Percentiles rank a stretch among this genome's conserved stretches.
Evolutionary conservation across 192 early-diverging fungal genomes (phyloP).

Genomic region (Powellomyces hirtus): DNA sequence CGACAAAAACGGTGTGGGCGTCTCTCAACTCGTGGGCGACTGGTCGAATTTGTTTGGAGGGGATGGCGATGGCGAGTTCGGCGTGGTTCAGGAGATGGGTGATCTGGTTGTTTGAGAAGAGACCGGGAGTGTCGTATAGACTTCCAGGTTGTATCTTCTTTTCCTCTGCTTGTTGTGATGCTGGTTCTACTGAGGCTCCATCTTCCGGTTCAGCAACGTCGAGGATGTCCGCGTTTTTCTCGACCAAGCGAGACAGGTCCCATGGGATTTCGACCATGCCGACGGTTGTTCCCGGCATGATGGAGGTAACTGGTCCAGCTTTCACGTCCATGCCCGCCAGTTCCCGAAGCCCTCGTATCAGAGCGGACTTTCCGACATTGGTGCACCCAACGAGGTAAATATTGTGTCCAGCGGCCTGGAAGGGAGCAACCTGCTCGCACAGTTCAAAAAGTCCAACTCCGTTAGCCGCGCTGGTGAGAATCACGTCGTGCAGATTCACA

Average conservation of each 20-base stretch:
- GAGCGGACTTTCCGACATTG: conserved; percentile 77
- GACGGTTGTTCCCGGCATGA: conserved; percentile 74
- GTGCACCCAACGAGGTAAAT: conserved; percentile 71
- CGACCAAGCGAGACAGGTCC: background rate
- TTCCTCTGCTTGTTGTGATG: background rate
- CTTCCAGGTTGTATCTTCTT: background rate
- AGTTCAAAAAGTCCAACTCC: conserved; percentile 13
- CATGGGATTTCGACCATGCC: conserved; percentile 55
- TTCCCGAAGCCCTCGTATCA: conserved; percentile 64
- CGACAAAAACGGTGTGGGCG: conserved; percentile 9
- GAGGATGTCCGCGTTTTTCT: background rate
- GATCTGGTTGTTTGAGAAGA: conserved; percentile 11
- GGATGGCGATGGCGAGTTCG: conserved; percentile 9
- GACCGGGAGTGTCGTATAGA: conserved; percentile 27
- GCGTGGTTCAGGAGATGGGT: conserved; percentile 11
- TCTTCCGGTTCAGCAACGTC: background rate
- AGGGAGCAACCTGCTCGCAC: conserved; percentile 29
- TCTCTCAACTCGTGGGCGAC: background rate
- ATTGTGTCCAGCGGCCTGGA: conserved; percentile 45
- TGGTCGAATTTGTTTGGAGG: background rate
- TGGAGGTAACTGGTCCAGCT: conserved; percentile 54
- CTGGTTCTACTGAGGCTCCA: background rate
- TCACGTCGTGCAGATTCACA: background rate
- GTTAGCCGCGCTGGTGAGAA: conserved; percentile 13
- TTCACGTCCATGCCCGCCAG: conserved; percentile 33